Conservation (phyloP, 1,284 basidiomycete genomes). For the Ustilago esculenta region DNA sequence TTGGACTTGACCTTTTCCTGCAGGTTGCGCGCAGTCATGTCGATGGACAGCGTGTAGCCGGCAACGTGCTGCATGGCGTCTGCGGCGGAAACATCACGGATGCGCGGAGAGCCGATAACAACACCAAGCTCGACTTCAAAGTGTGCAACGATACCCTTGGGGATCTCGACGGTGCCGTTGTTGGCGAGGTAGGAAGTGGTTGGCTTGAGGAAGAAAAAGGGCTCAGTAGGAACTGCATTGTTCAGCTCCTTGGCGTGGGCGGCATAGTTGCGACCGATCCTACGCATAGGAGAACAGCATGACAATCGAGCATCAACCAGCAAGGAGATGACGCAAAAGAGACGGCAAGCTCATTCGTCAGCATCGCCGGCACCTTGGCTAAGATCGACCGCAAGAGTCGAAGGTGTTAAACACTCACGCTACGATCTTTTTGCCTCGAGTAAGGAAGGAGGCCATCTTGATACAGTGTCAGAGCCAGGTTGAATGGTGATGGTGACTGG, state of each 20-base stretch:
- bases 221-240: conserved; percentile 89
- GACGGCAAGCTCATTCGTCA: not conserved
- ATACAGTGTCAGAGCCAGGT: not conserved
- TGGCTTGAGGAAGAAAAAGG: conserved; percentile 98
- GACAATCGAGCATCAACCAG: no score
- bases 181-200: conserved; percentile 87
- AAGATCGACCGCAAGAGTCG: not conserved
- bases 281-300: no score
- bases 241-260: conserved; percentile 92
- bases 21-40: conserved; percentile 94
- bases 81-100: conserved; percentile 79
- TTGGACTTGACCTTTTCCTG: conserved; percentile 92
- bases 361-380: not conserved
- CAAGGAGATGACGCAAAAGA: not conserved
- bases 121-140: conserved; percentile 98
- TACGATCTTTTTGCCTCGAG: conserved; percentile 48
- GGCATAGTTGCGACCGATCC: conserved; percentile 69
- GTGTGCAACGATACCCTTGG: conserved; percentile 82
- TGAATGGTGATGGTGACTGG: conserved; percentile 1
- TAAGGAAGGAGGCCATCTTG: conserved; percentile 41
- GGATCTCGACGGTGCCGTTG: conserved; percentile 82
- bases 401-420: conserved; percentile 29
- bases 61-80: conserved; percentile 83
- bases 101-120: conserved; percentile 82
- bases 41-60: conserved; percentile 92